Evolutionary conservation across 2,329 filamentous ascomycete species (phyloP), one percentile per base, ranked within the genome.

Genomic region (Aureobasidium uvarum): DNA sequence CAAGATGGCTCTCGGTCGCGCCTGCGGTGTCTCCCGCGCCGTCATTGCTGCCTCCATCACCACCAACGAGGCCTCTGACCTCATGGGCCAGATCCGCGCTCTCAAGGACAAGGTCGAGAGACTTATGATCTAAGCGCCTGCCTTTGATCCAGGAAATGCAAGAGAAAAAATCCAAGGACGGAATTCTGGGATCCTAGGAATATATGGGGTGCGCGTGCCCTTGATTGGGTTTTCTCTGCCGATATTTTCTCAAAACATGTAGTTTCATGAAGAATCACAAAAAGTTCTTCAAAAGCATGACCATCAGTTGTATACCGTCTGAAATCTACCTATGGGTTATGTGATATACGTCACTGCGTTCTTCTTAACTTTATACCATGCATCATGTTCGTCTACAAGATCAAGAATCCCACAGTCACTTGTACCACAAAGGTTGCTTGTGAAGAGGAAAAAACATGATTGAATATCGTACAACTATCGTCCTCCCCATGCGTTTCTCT

Each of bases 21-120:
- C 94, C 56, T 95, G 91, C 76, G 94, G 94, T 84, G 94, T 97
- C 68, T 89, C 85, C 75, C 86, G 94, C 66, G 84, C 92, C 65
- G 93, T 98, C 68, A 97, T 98, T 73, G 89, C 91, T 46, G 88
- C 87, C 68, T 88, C 85, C 74, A 96, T 98, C 80, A 97, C 92
- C 71, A 92, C 89, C 66, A 96, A 96, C 84, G 92, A 96, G 81
- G 89, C 89, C 45, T 90, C 86, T 74, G 93, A 97, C 79, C 84
- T 98, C 67, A 90, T 89, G 78, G 85, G 86, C 74, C 92, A 96
- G 84, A 97, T 98, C 79, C 86, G 90, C 73, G 84, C 88, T 70
- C 84, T 97, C 75, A 96, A 94, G 84, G 91, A 96, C 80, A 96
- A 96, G 87, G 91, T 98, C 65, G 94, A 98, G 85, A 86, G 93